Evolutionary conservation across 345 rosid genomes (phyloP), one percentile per base, ranked within the genome.

Genomic region (Murraya paniculata): DNA sequence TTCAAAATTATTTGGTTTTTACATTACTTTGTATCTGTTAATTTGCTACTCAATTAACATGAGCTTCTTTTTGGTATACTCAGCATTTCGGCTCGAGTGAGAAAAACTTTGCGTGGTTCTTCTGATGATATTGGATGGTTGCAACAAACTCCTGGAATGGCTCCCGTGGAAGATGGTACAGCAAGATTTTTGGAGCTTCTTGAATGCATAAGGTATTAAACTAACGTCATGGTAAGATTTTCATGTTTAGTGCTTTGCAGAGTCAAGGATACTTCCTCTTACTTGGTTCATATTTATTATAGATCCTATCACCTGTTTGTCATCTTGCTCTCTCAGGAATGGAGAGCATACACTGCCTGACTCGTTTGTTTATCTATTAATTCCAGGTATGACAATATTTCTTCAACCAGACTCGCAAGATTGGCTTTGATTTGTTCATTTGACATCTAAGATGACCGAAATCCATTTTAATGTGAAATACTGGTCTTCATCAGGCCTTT

Each of bases 41-140:
- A 50, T 41, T 72, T 73, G 45, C 38, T 73, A 66, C 56, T 57
- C 21, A 64, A 62, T 45, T 81, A 21, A 35, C 36, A 41, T 59
- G 24, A 41, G 56, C 31, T 21, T 57, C 18, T 24, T 68, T 75
- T 84, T 75, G 64, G 24, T 41, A 31, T 74, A 50, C 71, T 73
- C 90, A 90, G 96, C 74, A 60, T 91, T 79, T 73, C 65, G 55
- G 85, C 92, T 81, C 87, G 92, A 64, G 74, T 90, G 58, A 81
- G 62, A 69, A 91, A 69, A 82, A 86, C 93, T 9, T 74, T 90
- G 79, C 84, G 38, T 22, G 96, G 93, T 75, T 91, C 96, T 72
- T 83, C 88, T 55, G 87, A 86, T 79, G 96, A 90, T 82, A 90
- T 91, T 66, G 96, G 96, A 67, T 91, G 92, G 96, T 77, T 91